Percentiles rank a stretch among this genome's conserved stretches.
Conservation (phyloP, 2,329 filamentous ascomycete genomes). For the Fusarium bactridioides region DNA sequence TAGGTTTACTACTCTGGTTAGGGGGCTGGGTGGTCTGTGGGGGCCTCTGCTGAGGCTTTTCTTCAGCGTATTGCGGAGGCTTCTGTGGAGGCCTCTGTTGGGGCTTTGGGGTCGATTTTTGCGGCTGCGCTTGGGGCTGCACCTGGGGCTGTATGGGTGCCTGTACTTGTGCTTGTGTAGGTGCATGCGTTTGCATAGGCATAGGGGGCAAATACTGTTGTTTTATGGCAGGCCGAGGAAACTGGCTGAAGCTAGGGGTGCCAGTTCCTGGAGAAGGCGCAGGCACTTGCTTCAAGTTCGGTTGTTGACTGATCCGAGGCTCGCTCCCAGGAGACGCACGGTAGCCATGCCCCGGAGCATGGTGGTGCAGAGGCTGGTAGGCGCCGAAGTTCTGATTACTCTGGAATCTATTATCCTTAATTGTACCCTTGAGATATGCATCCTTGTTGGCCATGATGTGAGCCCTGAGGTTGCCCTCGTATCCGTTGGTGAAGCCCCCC, state of each 20-base stretch:
- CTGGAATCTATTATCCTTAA: neutral
- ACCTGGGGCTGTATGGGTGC: neutral
- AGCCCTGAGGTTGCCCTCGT: constrained; percentile 60
- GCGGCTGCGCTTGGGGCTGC: neutral
- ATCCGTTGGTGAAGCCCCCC: constrained; percentile 68
- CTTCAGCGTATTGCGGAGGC: neutral
- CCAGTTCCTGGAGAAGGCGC: neutral
- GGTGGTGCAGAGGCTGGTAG: constrained; percentile 2
- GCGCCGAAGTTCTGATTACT: neutral
- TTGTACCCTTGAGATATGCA: constrained; percentile 42
- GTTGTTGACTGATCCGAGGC: constrained; percentile 15
- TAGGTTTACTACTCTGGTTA: constrained; percentile 35
- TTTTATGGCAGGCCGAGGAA: constrained; percentile 32
- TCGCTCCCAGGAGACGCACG: constrained; percentile 1
- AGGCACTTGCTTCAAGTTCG: neutral
- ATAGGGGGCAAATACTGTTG: constrained; percentile 22
- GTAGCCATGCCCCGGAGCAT: neutral
- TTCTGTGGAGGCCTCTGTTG: neutral
- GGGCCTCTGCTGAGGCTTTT: neutral
- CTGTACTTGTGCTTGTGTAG: neutral
- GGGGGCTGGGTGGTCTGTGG: constrained; percentile 9
- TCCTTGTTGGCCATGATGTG: constrained; percentile 51
- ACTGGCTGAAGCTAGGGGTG: constrained; percentile 8
- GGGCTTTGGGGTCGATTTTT: neutral
- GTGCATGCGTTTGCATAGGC: constrained; percentile 3